Evolutionary conservation across 1,284 basidiomycete species (phyloP).

Genomic region (Ceratobasidium papillatum): DNA sequence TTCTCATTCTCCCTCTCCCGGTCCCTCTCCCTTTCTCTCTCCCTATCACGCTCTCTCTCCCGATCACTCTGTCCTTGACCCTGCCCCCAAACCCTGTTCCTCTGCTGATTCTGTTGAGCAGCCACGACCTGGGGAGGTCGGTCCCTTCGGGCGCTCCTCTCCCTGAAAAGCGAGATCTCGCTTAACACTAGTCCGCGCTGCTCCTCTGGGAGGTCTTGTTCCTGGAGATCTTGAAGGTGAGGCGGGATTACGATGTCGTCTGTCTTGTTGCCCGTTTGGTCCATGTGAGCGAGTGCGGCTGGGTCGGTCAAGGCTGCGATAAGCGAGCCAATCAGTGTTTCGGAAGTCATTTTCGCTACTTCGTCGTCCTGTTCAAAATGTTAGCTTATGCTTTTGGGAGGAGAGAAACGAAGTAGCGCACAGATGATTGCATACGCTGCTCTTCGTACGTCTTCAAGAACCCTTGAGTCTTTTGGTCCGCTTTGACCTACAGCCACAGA

Average conservation of each 20-base stretch:
- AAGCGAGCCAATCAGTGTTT: slow-evolving; percentile 51
- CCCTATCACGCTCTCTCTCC: slow-evolving; percentile 56
- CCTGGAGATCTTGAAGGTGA: slow-evolving; percentile 92
- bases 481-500: slow-evolving; percentile 73
- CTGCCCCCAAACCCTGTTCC: slow-evolving; percentile 41
- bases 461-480: slow-evolving; percentile 89
- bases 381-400: neutral
- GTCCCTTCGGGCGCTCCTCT: slow-evolving; percentile 85
- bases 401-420: slow-evolving; percentile 54
- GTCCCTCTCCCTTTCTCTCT: slow-evolving; percentile 80
- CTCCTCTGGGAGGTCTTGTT: slow-evolving; percentile 94
- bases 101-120: slow-evolving; percentile 45
- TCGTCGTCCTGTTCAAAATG: slow-evolving; percentile 65
- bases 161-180: slow-evolving; percentile 93
- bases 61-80: slow-evolving; percentile 45
- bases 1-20: slow-evolving; percentile 69
- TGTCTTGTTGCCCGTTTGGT: slow-evolving; percentile 68
- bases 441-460: slow-evolving; percentile 86
- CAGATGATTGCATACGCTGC: slow-evolving; percentile 81
- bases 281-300: slow-evolving; percentile 65
- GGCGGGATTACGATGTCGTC: slow-evolving; percentile 75
- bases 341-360: slow-evolving; percentile 59
- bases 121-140: slow-evolving; percentile 63
- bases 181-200: slow-evolving; percentile 92
- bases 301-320: slow-evolving; percentile 51